Conservation (phyloP, 2,329 filamentous ascomycete species). For the Aspergillus hiratsukae region DNA sequence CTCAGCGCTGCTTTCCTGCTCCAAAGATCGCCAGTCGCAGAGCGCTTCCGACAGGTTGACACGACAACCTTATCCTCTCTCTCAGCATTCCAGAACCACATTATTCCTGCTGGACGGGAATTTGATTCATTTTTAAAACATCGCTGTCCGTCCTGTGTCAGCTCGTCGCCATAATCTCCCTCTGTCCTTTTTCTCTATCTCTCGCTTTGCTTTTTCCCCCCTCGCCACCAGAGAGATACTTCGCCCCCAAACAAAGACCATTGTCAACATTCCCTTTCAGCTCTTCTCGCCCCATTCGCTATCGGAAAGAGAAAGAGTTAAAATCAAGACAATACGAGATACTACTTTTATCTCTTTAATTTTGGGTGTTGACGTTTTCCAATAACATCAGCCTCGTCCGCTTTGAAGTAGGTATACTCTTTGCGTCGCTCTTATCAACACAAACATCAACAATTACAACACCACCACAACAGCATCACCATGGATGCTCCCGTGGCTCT, state of each 20-base stretch:
- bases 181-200: slow-evolving; percentile 3
- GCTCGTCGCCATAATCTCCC: neutral
- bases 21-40: neutral
- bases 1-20: slow-evolving; percentile 3
- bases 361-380: neutral
- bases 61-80: slow-evolving; percentile 33
- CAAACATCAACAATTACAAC: neutral
- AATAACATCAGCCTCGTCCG: neutral
- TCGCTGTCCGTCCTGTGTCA: neutral
- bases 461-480: slow-evolving; percentile 8
- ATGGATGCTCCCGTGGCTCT: slow-evolving; percentile 16
- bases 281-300: neutral
- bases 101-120: slow-evolving; percentile 29
- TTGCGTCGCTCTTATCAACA: neutral
- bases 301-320: neutral
- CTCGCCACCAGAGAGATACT: neutral
- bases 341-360: neutral
- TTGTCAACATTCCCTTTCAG: neutral
- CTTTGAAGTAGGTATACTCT: neutral
- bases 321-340: neutral
- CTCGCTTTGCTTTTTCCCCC: slow-evolving; percentile 1
- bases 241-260: neutral
- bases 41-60: slow-evolving; percentile 24
- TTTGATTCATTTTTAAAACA: slow-evolving; percentile 2
- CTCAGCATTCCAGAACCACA: slow-evolving; percentile 23